Evolutionary conservation across 495 filamentous ascomycete species (phyloP).

Genomic region (Trichoderma orchidacearum): DNA sequence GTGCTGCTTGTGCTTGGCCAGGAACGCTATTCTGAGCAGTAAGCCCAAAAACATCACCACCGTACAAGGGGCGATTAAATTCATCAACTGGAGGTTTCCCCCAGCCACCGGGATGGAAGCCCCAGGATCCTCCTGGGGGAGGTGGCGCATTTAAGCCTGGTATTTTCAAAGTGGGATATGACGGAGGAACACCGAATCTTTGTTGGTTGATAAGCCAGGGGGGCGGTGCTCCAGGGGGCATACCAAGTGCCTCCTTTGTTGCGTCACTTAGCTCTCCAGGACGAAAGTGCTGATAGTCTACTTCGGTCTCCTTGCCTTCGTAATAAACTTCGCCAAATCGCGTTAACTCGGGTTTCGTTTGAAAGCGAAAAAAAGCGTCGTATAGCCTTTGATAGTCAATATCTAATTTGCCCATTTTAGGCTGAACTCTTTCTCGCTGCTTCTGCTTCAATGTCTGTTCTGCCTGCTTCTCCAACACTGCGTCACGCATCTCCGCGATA

Average conservation of each 20-base stretch:
- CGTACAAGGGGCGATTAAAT: conserved; percentile 76
- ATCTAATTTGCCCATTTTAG: conserved; percentile 94
- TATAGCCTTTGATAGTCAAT: conserved; percentile 98
- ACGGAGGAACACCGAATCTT: conserved; percentile 81
- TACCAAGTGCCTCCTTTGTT: conserved; percentile 84
- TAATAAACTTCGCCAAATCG: conserved; percentile 97
- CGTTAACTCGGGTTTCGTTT: conserved; percentile 88
- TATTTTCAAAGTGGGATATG: conserved; percentile 84
- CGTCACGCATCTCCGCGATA: conserved; percentile 95
- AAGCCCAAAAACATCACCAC: conserved; percentile 87
- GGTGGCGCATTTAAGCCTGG: conserved; percentile 92
- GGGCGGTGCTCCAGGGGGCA: conserved; percentile 84
- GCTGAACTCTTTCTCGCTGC: conserved; percentile 84
- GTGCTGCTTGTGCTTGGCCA: conserved; percentile 5
- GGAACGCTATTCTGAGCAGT: conserved; percentile 41
- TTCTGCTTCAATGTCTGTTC: conserved; percentile 85
- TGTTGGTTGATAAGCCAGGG: conserved; percentile 98
- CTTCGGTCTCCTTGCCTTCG: conserved; percentile 96
- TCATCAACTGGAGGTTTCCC: conserved; percentile 93
- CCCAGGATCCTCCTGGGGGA: conserved; percentile 88
- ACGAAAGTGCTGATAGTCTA: conserved; percentile 76
- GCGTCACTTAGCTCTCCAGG: conserved; percentile 85
- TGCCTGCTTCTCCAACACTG: conserved; percentile 88
- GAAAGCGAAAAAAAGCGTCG: conserved; percentile 94
- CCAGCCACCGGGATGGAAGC: conserved; percentile 89